phyloP scores from a whole-genome alignment of 2,329 filamentous ascomycete genomes.

The Fusarium subglutinans region DNA sequence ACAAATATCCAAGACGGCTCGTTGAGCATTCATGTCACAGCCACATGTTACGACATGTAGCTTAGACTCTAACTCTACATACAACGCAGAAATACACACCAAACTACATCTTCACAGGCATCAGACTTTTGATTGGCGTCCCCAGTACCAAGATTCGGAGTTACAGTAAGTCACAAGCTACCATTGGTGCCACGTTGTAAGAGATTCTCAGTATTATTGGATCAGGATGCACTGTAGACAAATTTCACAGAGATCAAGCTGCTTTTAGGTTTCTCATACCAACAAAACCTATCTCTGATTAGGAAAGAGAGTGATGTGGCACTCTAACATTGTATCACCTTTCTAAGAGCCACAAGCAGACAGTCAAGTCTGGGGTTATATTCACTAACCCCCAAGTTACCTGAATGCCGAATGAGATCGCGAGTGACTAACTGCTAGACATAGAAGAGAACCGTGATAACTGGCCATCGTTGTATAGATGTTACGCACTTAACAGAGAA shows the following conservation, averaged over 20 bases:
- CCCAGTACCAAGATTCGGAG: not conserved
- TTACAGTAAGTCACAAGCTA: not conserved
- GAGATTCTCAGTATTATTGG: not conserved
- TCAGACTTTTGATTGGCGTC: not conserved
- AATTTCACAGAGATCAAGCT: not conserved
- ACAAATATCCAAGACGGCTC: not conserved
- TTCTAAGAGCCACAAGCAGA: not conserved
- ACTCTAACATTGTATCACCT: not conserved
- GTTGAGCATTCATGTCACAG: not conserved
- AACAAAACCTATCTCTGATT: not conserved
- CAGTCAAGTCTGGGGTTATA: not conserved
- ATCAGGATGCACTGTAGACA: not conserved
- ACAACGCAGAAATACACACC: not conserved
- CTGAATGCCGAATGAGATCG: not conserved
- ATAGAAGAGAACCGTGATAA: not conserved
- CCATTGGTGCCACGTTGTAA: not conserved
- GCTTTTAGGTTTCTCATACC: fast-evolving
- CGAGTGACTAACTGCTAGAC: not conserved
- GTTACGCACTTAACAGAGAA: no score
- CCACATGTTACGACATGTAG: not conserved
- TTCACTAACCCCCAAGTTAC: not conserved
- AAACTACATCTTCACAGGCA: not conserved
- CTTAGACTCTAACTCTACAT: not conserved
- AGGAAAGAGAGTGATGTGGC: not conserved
- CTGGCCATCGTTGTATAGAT: no score